Evolutionary conservation across 495 filamentous ascomycete genomes (phyloP).

Genomic region (Aspergillus steynii): DNA sequence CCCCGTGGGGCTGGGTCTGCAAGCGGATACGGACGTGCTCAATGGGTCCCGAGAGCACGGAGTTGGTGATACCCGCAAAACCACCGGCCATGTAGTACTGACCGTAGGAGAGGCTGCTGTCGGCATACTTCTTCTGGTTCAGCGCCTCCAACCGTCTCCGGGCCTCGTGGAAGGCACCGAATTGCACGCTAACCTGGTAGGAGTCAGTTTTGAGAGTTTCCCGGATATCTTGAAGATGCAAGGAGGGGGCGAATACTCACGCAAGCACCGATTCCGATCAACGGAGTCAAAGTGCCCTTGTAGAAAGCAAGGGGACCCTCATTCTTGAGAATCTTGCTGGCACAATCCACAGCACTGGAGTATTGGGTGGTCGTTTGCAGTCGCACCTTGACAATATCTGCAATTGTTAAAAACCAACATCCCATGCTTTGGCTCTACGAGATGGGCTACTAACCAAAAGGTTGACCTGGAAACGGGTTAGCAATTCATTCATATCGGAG

Average conservation of each 20-base stretch:
- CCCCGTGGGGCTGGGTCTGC: slow-evolving; percentile 93
- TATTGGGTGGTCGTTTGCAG: slow-evolving; percentile 87
- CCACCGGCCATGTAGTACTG: slow-evolving; percentile 92
- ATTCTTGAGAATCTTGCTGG: slow-evolving; percentile 77
- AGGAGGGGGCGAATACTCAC: slow-evolving; percentile 45
- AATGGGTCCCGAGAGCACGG: slow-evolving; percentile 84
- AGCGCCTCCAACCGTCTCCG: slow-evolving; percentile 78
- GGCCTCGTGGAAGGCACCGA: slow-evolving; percentile 93
- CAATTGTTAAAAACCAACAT: slow-evolving; percentile 16
- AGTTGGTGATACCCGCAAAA: slow-evolving; percentile 90
- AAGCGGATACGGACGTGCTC: slow-evolving; percentile 98
- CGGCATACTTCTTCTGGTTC: slow-evolving; percentile 58
- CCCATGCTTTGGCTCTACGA: background rate
- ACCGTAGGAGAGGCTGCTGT: slow-evolving; percentile 62
- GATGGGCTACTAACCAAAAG: background rate
- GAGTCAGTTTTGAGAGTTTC: slow-evolving; percentile 2
- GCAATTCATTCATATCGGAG: background rate
- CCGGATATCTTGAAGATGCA: background rate
- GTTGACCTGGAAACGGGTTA: background rate
- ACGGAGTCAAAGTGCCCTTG: slow-evolving; percentile 95
- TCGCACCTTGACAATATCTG: slow-evolving; percentile 97
- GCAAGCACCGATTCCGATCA: slow-evolving; percentile 95
- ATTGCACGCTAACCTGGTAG: slow-evolving; percentile 83
- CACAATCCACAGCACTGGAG: slow-evolving; percentile 74
- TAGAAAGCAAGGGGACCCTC: slow-evolving; percentile 94